Base-by-base conservation (phyloP, 495 filamentous ascomycete species). In the Penicillium bovifimosum region DNA sequence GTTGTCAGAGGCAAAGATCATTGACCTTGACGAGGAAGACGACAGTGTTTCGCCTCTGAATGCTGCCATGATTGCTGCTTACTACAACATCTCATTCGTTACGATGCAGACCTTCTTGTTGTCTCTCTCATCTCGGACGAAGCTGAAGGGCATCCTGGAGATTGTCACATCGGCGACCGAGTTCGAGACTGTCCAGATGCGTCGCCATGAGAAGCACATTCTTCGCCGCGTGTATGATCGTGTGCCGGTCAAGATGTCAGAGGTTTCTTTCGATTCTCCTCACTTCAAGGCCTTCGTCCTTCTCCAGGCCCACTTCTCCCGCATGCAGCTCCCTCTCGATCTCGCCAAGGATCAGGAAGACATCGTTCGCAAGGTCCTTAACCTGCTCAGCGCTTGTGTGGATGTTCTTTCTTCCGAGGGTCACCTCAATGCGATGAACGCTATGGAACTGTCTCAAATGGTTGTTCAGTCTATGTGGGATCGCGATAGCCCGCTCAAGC, bases 401-500 rank as follows among this genome's bases (percentile, higher is more conserved):
- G 93, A 99, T 65, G 90, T 99, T 10, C 81, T 99, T 40, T 95
- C 90, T 8, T 96, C 92, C 6, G 91, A 97, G 50, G 95, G 92
- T 41, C 91, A 97, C 54, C 71, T 97, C 44, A 99, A 97, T 63
- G 92, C 93, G 50, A 93, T 96, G 85, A 89, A 84, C 60, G 93
- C 95, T 24, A 99, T 99, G 93, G 93, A 99, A 70, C 87, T 99
- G 85, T 95, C 90, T 18, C 93, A 99, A 69, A 99, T 99, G 93
- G 87, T 92, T 49, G 91, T 99, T 16, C 93, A 99, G 69, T 91
- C 88, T 27, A 96, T 96, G 88, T 99, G 93, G 93, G 91, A 97
- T 74, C 86, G 90, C 18, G 93, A 99, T 68, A 93, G 87, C 56
- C 90, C 95, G 40, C 78, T 99, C 45, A 96, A 95, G 75, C 93